phyloP scores from a whole-genome alignment of 129 eudicot species.

The Dittrichia graveolens region DNA sequence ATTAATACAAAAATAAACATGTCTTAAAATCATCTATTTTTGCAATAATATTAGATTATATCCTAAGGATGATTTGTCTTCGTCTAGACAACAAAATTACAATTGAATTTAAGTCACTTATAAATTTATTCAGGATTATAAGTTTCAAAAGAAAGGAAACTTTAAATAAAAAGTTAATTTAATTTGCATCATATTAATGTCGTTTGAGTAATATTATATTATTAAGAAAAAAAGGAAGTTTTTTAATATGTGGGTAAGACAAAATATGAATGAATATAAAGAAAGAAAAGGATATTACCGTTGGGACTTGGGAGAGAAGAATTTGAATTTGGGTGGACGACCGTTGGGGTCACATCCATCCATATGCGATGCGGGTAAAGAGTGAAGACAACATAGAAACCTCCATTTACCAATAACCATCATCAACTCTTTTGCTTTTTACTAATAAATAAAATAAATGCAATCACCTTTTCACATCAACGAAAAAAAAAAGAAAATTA shows the following conservation, averaged over 20 bases:
- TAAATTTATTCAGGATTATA: too few species aligned
- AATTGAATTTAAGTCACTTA: too few species aligned
- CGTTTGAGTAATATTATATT: background rate
- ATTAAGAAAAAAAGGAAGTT: background rate
- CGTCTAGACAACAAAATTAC: too few species aligned
- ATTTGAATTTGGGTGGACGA: conserved; percentile 35
- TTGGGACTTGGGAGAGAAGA: conserved; percentile 4
- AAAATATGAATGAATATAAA: background rate
- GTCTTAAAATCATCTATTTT: too few species aligned
- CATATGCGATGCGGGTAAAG: conserved; percentile 20
- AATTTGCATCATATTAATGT: too few species aligned
- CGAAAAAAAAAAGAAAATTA: too few species aligned
- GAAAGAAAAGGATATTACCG: conserved; percentile 20
- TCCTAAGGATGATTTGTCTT: too few species aligned
- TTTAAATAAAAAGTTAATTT: too few species aligned
- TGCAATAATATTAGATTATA: too few species aligned
- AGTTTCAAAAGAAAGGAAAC: too few species aligned
- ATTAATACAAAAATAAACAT: too few species aligned
- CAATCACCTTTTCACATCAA: background rate
- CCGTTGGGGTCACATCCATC: conserved; percentile 28
- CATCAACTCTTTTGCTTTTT: conserved; percentile 6
- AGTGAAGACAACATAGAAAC: conserved; percentile 26
- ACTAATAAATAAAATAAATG: conserved; percentile 25
- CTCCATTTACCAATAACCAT: conserved; percentile 28
- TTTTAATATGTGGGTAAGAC: too few species aligned